Conservation (phyloP, 2,329 filamentous ascomycete species). For the Ascochyta pisi region DNA sequence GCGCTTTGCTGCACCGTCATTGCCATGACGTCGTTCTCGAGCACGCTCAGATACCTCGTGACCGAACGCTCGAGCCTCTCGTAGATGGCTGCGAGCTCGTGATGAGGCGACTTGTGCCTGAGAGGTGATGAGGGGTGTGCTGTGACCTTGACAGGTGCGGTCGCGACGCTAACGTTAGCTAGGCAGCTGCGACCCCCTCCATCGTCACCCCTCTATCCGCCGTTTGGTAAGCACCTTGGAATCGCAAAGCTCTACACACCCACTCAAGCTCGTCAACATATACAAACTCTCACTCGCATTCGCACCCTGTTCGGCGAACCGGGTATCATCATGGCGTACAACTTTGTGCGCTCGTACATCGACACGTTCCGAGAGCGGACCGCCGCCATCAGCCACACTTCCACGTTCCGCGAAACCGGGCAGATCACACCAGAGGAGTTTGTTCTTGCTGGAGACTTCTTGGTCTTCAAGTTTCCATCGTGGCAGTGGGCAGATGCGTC, state of each 20-base stretch:
- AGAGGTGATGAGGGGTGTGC: not conserved
- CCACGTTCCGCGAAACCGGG: constrained; percentile 90
- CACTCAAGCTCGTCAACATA: not conserved
- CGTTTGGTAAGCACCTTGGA: not conserved
- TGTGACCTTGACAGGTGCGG: constrained; percentile 9
- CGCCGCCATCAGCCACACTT: constrained; percentile 86
- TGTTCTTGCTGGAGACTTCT: constrained; percentile 91
- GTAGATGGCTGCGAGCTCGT: constrained; percentile 6
- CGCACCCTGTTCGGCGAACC: not conserved
- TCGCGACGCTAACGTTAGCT: constrained; percentile 1
- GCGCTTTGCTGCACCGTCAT: not conserved
- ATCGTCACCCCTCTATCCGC: constrained; percentile 12
- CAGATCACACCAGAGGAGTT: constrained; percentile 99
- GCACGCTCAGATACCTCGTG: not conserved
- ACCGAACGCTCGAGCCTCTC: not conserved
- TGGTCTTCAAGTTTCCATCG: constrained; percentile 98
- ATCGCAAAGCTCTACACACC: not conserved
- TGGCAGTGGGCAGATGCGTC: constrained; percentile 97
- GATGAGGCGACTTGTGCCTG: constrained; percentile 3
- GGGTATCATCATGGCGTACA: constrained; percentile 73
- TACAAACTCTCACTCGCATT: not conserved
- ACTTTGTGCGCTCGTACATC: constrained; percentile 79
- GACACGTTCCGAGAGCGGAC: constrained; percentile 91
- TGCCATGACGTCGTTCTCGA: not conserved
- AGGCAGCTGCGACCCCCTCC: constrained; percentile 13